These are phyloP conservation scores for Massarina eburnea DNA, from an alignment of 2,329 filamentous ascomycete genomes.

Conservation along the genomic window DNA sequence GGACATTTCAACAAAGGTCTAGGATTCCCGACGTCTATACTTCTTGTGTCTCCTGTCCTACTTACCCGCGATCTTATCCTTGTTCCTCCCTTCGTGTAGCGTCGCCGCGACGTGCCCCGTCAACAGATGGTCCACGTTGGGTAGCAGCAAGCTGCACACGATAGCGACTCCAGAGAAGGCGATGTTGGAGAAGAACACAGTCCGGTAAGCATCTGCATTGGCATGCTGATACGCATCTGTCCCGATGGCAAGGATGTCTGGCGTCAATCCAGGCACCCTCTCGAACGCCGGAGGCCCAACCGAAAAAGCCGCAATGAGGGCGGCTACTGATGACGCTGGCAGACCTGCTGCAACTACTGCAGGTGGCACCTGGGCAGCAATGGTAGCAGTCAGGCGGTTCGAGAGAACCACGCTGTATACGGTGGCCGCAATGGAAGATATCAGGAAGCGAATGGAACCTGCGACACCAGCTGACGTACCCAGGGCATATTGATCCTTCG, in stretches of 20 bases:
- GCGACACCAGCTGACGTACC: slow-evolving; percentile 41
- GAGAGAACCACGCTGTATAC: slow-evolving; percentile 38
- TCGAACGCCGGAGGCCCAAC: slow-evolving; percentile 25
- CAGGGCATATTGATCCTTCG: slow-evolving; percentile 40
- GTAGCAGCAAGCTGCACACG: slow-evolving; percentile 33
- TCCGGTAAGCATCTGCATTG: slow-evolving; percentile 39
- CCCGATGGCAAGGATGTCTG: slow-evolving; percentile 31
- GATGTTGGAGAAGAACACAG: slow-evolving; percentile 41
- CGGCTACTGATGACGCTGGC: slow-evolving; percentile 30
- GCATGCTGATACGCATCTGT: slow-evolving; percentile 36
- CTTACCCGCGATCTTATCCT: slow-evolving; percentile 1
- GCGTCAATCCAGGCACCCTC: slow-evolving; percentile 33
- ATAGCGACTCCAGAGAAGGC: slow-evolving; percentile 39
- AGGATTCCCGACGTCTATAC: too few species aligned
- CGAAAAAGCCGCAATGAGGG: slow-evolving; percentile 34
- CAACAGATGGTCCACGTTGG: slow-evolving; percentile 40
- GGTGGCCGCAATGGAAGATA: slow-evolving; percentile 37
- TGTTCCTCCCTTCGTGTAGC: slow-evolving; percentile 23
- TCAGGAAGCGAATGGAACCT: slow-evolving; percentile 42
- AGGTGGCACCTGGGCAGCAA: slow-evolving; percentile 33
- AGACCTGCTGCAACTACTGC: slow-evolving; percentile 39
- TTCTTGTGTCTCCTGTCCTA: too few species aligned
- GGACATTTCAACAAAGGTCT: too few species aligned
- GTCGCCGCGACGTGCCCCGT: slow-evolving; percentile 38
- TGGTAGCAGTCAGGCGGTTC: slow-evolving; percentile 35